Evolutionary conservation across 1,284 basidiomycete species (phyloP), one percentile per base, ranked within the genome.

Genomic region (Puccinia coronata): DNA sequence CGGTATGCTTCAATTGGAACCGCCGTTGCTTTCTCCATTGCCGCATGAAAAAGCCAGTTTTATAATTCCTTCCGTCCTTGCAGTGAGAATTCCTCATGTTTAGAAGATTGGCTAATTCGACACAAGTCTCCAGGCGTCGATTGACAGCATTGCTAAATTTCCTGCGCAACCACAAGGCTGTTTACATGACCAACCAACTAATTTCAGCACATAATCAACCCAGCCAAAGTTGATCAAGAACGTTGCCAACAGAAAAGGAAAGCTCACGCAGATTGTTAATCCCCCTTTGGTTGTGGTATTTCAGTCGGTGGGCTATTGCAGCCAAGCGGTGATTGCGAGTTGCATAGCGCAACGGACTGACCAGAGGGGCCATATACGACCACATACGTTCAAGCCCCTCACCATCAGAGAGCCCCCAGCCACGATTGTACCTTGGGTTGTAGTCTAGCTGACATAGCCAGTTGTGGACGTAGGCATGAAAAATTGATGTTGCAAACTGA

Each of bases 381-480:
- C 69, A 71, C 47, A 71, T 31, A 12, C 69, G 8, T 31, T 71
- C 69, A 3, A 71, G 34, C 1, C 47, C 69, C 28, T 71, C 47
- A 0, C 47, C 47, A 23, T 51, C 47, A 0, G 47, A 71, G 2
- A 71, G 31, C 1, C 43, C 69, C 69, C 69, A 71, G 1, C 69
- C 69, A 1, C 2, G 34, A 28, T 71, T 71, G 2, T 51, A 51
- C 28, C 47, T 1, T 20, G 69, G 69, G 16, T 71, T 31, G 47
- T 71, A 71, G 4, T 71, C 18, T 1, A 71, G 16, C 28, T 51
- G 47, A 39, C 69, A 71, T 2, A n/a, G 1, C 69, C 69, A 71
- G 18, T 71, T 53, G 47, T 71, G 69, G 3, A 71, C 69, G 23
- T 71, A 71, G 0, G 28, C 4, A 28, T 71, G 69, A 14, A 71